These are phyloP conservation scores for Scheffersomyces ergatensis DNA, from an alignment of 805 yeast species.

Conservation along the genomic window DNA sequence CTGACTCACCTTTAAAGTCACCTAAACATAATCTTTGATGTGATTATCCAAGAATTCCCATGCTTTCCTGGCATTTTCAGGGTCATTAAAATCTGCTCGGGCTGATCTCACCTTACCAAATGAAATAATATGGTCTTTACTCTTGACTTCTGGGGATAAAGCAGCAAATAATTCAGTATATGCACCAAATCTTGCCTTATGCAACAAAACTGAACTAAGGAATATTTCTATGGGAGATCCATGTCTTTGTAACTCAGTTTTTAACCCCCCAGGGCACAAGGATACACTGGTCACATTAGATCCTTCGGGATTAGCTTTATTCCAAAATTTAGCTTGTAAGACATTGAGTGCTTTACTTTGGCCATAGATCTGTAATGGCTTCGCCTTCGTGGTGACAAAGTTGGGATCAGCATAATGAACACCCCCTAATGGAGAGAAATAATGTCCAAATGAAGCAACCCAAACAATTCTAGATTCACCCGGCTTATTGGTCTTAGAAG, in stretches of 20 bases:
- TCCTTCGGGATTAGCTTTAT: conserved; percentile 22
- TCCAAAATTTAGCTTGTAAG: conserved; percentile 34
- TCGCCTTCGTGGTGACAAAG: conserved; percentile 12
- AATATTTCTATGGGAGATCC: conserved; percentile 8
- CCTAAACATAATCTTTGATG: conserved; percentile 1
- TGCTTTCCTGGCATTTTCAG: conserved; percentile 27
- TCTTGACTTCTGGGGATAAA: conserved; percentile 35
- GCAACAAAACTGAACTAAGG: conserved; percentile 9
- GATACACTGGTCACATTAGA: conserved; percentile 27
- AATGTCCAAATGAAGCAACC: conserved; percentile 40
- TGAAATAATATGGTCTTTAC: conserved; percentile 36
- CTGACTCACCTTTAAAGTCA: too few relatives aligned
- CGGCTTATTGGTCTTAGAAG: conserved; percentile 21
- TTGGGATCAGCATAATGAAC: conserved; percentile 32
- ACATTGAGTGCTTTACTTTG: conserved; percentile 43
- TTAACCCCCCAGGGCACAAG: conserved; percentile 41
- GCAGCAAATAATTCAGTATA: conserved; percentile 44
- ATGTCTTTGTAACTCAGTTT: conserved; percentile 31
- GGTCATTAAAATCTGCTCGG: conserved; percentile 33
- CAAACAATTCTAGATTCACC: conserved; percentile 40
- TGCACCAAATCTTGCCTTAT: conserved; percentile 36
- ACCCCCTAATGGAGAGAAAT: conserved; percentile 24
- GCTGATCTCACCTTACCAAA: conserved; percentile 29
- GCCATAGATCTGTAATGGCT: conserved; percentile 24
- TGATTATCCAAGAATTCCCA: conserved; percentile 33